These are phyloP conservation scores for Calonectria honghensis DNA, from an alignment of 2,329 filamentous ascomycete genomes.

Conservation along the genomic window DNA sequence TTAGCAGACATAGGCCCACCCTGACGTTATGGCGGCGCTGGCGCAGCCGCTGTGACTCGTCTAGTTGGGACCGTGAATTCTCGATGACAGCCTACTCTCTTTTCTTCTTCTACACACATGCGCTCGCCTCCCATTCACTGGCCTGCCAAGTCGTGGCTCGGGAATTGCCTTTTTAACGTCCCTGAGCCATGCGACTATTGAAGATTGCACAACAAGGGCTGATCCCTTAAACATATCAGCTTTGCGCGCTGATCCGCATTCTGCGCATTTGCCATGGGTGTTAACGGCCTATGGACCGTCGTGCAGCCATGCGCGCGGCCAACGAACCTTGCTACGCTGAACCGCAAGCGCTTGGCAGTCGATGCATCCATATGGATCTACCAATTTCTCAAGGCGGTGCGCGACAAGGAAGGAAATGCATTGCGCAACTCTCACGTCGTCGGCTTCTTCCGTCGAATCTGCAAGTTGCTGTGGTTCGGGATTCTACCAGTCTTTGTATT, in stretches of 20 bases:
- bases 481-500: conserved; percentile 99
- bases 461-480: conserved; percentile 96
- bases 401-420: conserved; percentile 98
- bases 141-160: background rate
- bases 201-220: conserved; percentile 42
- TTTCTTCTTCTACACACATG: background rate
- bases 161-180: background rate
- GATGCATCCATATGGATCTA: conserved; percentile 99
- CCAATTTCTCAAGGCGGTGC: conserved; percentile 98
- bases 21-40: conserved; percentile 51
- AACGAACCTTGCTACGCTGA: conserved; percentile 96
- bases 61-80: conserved; percentile 36
- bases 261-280: conserved; percentile 82
- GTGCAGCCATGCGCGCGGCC: conserved; percentile 96
- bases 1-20: conserved; percentile 45
- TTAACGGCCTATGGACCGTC: conserved; percentile 97
- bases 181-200: conserved; percentile 29
- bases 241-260: conserved; percentile 35
- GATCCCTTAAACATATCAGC: conserved; percentile 43
- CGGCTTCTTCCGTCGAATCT: conserved; percentile 98
- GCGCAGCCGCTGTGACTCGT: conserved; percentile 15
- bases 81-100: conserved; percentile 30
- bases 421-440: conserved; percentile 96
- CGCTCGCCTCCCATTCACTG: background rate
- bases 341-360: conserved; percentile 95